phyloP scores from a whole-genome alignment of 805 yeast species.

The Teunomyces cretensis region DNA sequence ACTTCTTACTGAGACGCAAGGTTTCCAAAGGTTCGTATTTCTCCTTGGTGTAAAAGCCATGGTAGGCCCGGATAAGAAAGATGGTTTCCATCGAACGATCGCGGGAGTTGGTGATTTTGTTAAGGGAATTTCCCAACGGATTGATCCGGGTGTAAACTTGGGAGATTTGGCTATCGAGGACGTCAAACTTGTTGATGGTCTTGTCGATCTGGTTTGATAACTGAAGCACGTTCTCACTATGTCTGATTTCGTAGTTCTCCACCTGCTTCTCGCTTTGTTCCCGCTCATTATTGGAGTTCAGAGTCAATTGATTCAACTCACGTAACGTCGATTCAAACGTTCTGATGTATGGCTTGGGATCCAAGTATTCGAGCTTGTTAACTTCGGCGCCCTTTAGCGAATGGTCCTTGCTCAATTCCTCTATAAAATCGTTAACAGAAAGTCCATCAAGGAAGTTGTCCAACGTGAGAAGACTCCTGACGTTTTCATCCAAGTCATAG shows the following conservation, averaged over 20 bases:
- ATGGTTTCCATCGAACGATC: slow-evolving; percentile 73
- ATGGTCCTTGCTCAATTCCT: slow-evolving; percentile 72
- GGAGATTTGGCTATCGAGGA: slow-evolving; percentile 52
- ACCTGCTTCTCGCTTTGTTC: slow-evolving; percentile 56
- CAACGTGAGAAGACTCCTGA: slow-evolving; percentile 52
- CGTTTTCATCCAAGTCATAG: slow-evolving; percentile 65
- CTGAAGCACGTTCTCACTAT: slow-evolving; percentile 63
- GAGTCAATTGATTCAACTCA: slow-evolving; percentile 62
- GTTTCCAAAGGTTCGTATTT: slow-evolving; percentile 55
- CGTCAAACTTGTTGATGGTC: slow-evolving; percentile 48
- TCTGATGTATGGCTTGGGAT: slow-evolving; percentile 92
- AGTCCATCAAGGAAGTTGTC: slow-evolving; percentile 68
- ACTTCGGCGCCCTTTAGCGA: slow-evolving; percentile 50
- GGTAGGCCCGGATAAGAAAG: slow-evolving; percentile 72
- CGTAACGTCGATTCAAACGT: slow-evolving; percentile 84
- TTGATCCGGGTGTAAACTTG: slow-evolving; percentile 58
- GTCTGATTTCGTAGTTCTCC: slow-evolving; percentile 59
- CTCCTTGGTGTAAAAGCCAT: slow-evolving; percentile 65
- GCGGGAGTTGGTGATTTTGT: slow-evolving; percentile 66
- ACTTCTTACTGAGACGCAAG: slow-evolving; percentile 48
- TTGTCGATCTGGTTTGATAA: slow-evolving; percentile 48
- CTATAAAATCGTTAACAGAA: slow-evolving; percentile 77
- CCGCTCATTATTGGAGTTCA: slow-evolving; percentile 54
- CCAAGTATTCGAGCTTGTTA: slow-evolving; percentile 56
- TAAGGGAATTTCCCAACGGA: slow-evolving; percentile 69